phyloP scores from a whole-genome alignment of 2,329 filamentous ascomycete species.

The Drechslerella coelobrocha region DNA sequence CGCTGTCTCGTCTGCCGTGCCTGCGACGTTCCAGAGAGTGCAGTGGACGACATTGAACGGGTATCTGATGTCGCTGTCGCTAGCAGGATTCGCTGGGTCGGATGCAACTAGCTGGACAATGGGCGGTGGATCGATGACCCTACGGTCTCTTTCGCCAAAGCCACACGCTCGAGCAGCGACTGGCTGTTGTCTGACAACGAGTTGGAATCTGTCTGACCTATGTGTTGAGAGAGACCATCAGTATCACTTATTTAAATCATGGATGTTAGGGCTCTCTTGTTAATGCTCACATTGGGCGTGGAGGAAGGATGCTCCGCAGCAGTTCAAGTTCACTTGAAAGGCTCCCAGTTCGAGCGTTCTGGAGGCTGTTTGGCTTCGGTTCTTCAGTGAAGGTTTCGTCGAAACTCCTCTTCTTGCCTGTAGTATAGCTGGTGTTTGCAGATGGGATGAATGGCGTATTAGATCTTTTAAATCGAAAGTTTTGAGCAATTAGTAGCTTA shows the following conservation, averaged over 20 bases:
- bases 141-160: constrained; percentile 80
- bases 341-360: constrained; percentile 22
- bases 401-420: constrained; percentile 39
- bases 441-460: constrained; percentile 40
- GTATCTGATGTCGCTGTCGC: constrained; percentile 68
- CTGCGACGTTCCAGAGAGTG: constrained; percentile 74
- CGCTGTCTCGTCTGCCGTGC: constrained; percentile 71
- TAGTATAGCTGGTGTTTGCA: constrained; percentile 35
- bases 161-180: constrained; percentile 79
- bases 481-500: neutral
- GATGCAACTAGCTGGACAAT: constrained; percentile 77
- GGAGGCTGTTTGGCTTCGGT: constrained; percentile 17
- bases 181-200: constrained; percentile 77
- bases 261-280: neutral
- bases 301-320: constrained; percentile 41
- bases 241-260: constrained; percentile 3
- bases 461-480: constrained; percentile 21
- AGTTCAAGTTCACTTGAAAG: constrained; percentile 43
- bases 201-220: constrained; percentile 54
- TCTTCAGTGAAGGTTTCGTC: constrained; percentile 41
- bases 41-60: constrained; percentile 77
- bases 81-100: constrained; percentile 63
- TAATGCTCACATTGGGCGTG: constrained; percentile 40
- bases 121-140: constrained; percentile 82
- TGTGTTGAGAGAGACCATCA: constrained; percentile 5